Conservation (phyloP, 306 rosid genomes). For the Pyrus bretschneideri region DNA sequence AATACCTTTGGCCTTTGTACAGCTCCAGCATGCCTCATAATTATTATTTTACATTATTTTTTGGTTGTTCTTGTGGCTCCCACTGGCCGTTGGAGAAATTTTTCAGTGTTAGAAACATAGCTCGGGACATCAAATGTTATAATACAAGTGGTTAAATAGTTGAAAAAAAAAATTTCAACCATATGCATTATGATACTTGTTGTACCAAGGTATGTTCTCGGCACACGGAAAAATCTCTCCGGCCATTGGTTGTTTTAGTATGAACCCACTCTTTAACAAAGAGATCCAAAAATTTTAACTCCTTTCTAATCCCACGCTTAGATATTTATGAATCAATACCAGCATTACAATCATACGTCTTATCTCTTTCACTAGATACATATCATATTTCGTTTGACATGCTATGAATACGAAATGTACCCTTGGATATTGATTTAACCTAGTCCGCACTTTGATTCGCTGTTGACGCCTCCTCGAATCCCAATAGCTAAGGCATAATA, state of each 20-base stretch:
- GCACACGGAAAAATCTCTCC: too few species aligned
- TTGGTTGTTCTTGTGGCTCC: slow-evolving; percentile 36
- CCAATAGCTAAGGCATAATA: not conserved
- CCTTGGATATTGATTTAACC: not conserved
- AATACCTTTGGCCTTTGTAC: slow-evolving; percentile 4
- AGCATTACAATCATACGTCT: not conserved
- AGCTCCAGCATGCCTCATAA: slow-evolving; percentile 36
- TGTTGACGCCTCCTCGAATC: not conserved
- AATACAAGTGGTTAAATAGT: too few species aligned
- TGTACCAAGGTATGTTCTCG: too few species aligned
- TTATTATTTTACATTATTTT: slow-evolving; percentile 24
- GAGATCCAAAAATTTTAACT: not conserved
- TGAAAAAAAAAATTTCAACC: too few species aligned
- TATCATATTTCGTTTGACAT: not conserved
- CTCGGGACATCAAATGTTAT: too few species aligned
- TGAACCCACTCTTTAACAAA: not conserved
- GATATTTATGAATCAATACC: not conserved
- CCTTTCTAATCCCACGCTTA: not conserved
- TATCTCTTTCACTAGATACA: too few species aligned
- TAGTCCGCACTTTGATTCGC: not conserved
- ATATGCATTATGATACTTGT: too few species aligned
- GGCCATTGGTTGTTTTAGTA: slow-evolving; percentile 23
- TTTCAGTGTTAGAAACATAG: too few species aligned
- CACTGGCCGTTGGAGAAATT: slow-evolving; percentile 14
- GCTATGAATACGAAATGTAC: not conserved